phyloP scores from a whole-genome alignment of 148 eudicot genomes.

The Selenicereus undatus region DNA sequence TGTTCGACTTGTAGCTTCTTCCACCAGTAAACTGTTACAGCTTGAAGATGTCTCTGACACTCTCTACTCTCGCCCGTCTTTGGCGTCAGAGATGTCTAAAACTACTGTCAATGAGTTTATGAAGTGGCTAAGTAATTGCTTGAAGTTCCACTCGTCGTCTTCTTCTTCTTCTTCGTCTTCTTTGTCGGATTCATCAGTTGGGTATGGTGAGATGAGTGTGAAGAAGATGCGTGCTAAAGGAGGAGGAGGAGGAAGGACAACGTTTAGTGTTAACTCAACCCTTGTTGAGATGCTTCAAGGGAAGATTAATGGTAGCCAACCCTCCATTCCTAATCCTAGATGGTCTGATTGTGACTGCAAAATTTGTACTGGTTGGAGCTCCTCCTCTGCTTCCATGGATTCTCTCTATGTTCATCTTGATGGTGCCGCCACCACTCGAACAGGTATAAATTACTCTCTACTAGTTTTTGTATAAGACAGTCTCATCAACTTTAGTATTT shows the following conservation, averaged over 20 bases:
- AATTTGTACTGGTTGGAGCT: constrained; percentile 63
- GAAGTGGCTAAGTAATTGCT: background rate
- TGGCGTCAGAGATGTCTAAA: constrained; percentile 57
- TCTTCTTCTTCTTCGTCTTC: background rate
- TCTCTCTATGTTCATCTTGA: constrained; percentile 53
- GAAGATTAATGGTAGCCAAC: constrained; percentile 40
- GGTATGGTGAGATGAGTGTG: background rate
- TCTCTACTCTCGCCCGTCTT: constrained; percentile 61
- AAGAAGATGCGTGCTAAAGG: background rate
- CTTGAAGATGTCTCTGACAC: constrained; percentile 91
- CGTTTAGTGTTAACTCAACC: constrained; percentile 57
- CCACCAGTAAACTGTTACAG: constrained; percentile 41
- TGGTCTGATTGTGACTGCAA: constrained; percentile 93
- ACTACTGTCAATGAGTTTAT: constrained; percentile 38
- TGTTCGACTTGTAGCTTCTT: constrained; percentile 39
- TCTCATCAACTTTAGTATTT: background rate
- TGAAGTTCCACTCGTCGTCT: background rate
- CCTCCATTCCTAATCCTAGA: constrained; percentile 48
- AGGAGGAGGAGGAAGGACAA: constrained; percentile 19
- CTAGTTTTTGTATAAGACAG: too few species aligned
- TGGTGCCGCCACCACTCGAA: constrained; percentile 34
- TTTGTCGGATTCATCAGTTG: background rate
- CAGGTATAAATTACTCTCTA: background rate
- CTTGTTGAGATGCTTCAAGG: constrained; percentile 69
- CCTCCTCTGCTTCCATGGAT: constrained; percentile 53